Evolutionary conservation across 352 stramenopile species (phyloP), one percentile per base, ranked within the genome.

Genomic region (Phytopythium delawarense): DNA sequence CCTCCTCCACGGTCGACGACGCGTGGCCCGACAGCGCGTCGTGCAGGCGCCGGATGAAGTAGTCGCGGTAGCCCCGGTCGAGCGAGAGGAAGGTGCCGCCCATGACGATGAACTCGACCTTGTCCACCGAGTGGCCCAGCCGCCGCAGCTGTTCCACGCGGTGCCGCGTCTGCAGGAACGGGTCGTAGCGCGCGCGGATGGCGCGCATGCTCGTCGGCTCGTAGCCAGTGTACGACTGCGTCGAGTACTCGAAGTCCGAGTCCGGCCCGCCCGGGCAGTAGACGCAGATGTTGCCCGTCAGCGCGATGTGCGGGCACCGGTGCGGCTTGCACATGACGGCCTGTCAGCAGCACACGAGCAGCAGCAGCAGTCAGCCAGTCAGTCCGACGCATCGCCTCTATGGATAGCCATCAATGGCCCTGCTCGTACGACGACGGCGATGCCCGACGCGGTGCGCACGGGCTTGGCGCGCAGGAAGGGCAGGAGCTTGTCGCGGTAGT

Each of bases 81-180:
- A 99, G 76, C 64, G 85, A 98, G 51, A 98, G 79, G 76, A 99
- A 99, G 39, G 96, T 99, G 53, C 96, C 96, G 39, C 96, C 96
- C 96, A 99, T 98, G 54, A 99, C 95, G 63, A 99, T 98, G 66
- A 98, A 99, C 71, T 99, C 96, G 64, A 91, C 81, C 80, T 99
- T 99, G 74, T 99, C 96, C 13, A 98, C 95, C 8, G 75, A 89
- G 70, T 99, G 96, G 23, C 96, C 96, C 2, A 97, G 71, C 15
- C 80, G 72, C 54, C 83, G 84, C 52, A 96, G 67, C 64, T 96
- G 96, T 5, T 96, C 87, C 9, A 99, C 90, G 53, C 96, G 81
- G 46, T 94, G 91, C 46, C 96, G 86, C 1, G 96, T 97, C 79
- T 99, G 96, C 59, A 87, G 75, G 64, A 91, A 98, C 7, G 96